Base-by-base conservation (phyloP, 192 early-diverging fungal species). In the Coemansia sp. region DNA sequence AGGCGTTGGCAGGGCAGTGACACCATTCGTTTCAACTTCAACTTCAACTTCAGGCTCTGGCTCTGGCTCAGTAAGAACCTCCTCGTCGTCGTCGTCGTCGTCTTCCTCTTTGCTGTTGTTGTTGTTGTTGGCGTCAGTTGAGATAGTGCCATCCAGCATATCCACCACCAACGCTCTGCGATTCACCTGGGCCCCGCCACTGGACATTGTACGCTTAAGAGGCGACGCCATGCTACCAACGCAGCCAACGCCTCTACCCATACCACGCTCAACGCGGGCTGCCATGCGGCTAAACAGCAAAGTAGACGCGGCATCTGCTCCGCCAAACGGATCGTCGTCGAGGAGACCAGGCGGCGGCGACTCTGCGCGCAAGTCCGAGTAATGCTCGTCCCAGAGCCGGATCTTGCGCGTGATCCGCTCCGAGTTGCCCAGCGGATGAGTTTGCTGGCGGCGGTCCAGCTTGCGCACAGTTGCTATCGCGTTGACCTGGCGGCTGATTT, bases 361-460 rank as follows among this genome's bases (percentile, higher is more conserved):
- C 61, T 73, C 71, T 9, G 48, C 65, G 22, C 50, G 22, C 29
- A 74, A 45, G 19, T 67, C 65, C n/a, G 66, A 60, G 33, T 79
- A 79, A 32, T 79, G 72, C 54, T 67, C 57, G 20, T 79, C 55
- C 76, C 76, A 79, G 29, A 56, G 57, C 57, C 63, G 49, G n/a
- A 79, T 61, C 59, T 74, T 79, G 4, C 59, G 61, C 43, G 56
- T 65, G 55, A 57, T 36, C 2, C 55, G 55, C 55, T 33, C 55
- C 15, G 55, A 49, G 33, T 58, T 48, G 22, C 42, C 43, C 55
- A 48, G 45, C 32, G 49, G 49, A 25, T 52, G 49, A 5, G 22
- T 52, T 8, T 25, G 20, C 49, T 52, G 49, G 9, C 49, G 49
- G 23, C 49, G 49, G 3, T 25, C 49, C 49, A 52, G 22, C 23